These are phyloP conservation scores for Hemisphaericaspora xylofermentans DNA, from an alignment of 1,139 yeast genomes.

Conservation along the genomic window DNA sequence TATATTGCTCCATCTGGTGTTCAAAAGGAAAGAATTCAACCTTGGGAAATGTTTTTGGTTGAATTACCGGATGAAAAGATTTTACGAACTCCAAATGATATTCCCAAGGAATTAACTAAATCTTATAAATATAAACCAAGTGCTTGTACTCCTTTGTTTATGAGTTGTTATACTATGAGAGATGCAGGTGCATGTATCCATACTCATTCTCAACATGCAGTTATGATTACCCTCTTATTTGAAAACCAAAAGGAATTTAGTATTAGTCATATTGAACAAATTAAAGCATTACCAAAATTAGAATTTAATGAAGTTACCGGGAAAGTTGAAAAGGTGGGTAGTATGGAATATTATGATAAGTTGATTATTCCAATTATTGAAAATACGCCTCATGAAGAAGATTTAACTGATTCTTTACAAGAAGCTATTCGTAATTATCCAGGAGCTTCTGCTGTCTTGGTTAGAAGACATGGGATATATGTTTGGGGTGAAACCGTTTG, in stretches of 20 bases:
- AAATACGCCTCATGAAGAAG: slow-evolving; percentile 86
- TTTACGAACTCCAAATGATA: slow-evolving; percentile 56
- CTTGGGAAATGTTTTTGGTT: slow-evolving; percentile 81
- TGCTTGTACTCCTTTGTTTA: slow-evolving; percentile 88
- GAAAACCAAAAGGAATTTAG: slow-evolving; percentile 61
- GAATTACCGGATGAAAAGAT: slow-evolving; percentile 55
- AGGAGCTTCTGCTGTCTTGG: slow-evolving; percentile 79
- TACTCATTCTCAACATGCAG: slow-evolving; percentile 90
- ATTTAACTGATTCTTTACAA: slow-evolving; percentile 66
- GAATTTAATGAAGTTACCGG: slow-evolving; percentile 31
- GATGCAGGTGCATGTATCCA: slow-evolving; percentile 93
- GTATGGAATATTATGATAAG: slow-evolving; percentile 70
- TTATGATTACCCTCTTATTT: slow-evolving; percentile 71
- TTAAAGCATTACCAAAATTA: slow-evolving; percentile 78
- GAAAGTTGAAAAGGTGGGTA: slow-evolving; percentile 60
- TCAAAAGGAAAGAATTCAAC: slow-evolving; percentile 84
- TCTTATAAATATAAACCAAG: slow-evolving; percentile 69
- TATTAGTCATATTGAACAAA: slow-evolving; percentile 84
- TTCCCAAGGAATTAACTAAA: slow-evolving; percentile 39
- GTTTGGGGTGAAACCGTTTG: slow-evolving; percentile 94
- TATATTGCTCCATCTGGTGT: slow-evolving; percentile 94
- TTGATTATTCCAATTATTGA: slow-evolving; percentile 86
- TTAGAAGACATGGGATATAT: slow-evolving; percentile 89
- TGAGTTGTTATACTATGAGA: slow-evolving; percentile 70
- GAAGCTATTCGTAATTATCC: slow-evolving; percentile 69